These are phyloP conservation scores for Bombardia bombarda DNA, from an alignment of 495 filamentous ascomycete genomes.

Conservation along the genomic window DNA sequence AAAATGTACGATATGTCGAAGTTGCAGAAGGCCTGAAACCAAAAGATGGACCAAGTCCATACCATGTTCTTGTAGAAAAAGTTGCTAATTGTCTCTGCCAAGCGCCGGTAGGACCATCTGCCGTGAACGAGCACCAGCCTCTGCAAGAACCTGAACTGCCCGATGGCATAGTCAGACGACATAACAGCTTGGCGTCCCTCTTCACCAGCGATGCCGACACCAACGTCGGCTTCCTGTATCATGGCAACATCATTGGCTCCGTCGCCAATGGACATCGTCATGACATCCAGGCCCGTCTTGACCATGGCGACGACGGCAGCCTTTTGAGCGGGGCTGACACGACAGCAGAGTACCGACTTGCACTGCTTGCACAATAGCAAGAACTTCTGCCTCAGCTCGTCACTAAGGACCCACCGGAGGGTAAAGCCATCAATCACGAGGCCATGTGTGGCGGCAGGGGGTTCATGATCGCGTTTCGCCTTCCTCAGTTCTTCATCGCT, in stretches of 20 bases:
- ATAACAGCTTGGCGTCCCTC: constrained; percentile 97
- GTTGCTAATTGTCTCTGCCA: constrained; percentile 92
- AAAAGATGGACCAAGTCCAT: constrained; percentile 96
- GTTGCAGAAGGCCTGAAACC: constrained; percentile 93
- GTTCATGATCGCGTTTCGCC: constrained; percentile 72
- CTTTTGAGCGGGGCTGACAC: constrained; percentile 95
- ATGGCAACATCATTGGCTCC: constrained; percentile 99
- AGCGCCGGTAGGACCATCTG: constrained; percentile 87
- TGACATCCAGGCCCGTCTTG: constrained; percentile 87
- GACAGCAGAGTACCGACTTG: constrained; percentile 93
- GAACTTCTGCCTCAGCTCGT: constrained; percentile 81
- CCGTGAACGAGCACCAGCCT: constrained; percentile 92
- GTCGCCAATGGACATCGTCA: constrained; percentile 94
- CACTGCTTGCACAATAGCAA: constrained; percentile 95
- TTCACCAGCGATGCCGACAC: constrained; percentile 95
- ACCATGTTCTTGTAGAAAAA: constrained; percentile 99
- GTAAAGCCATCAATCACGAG: constrained; percentile 95
- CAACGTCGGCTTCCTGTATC: constrained; percentile 98
- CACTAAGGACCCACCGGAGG: constrained; percentile 79
- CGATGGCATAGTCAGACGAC: constrained; percentile 98
- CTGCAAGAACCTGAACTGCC: constrained; percentile 91
- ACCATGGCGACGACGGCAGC: constrained; percentile 95
- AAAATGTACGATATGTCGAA: constrained; percentile 95
- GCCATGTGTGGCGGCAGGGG: constrained; percentile 85
- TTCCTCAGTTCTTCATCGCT: constrained; percentile 77